These are phyloP conservation scores for Cystobasidium tubakii DNA, from an alignment of 768 basidiomycete genomes.

Conservation along the genomic window DNA sequence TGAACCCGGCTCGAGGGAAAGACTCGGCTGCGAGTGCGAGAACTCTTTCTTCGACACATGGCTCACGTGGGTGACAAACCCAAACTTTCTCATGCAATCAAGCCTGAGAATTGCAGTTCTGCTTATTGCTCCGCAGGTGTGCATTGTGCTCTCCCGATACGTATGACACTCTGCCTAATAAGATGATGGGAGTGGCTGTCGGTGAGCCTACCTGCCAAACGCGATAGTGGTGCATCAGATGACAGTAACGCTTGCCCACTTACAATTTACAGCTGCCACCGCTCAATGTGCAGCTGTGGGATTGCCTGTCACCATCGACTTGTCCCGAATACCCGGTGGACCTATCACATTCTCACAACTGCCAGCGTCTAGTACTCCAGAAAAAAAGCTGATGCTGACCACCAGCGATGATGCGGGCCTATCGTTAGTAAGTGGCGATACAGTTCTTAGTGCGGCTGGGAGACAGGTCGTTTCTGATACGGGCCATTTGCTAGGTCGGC, in stretches of 20 bases:
- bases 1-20: neutral
- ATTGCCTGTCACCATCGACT: constrained; percentile 2
- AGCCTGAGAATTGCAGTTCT: no score
- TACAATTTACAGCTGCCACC: neutral
- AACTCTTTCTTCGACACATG: neutral
- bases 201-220: no score
- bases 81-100: no score
- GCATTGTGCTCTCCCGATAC: neutral
- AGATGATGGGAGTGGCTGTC: neutral
- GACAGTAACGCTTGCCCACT: no score
- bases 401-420: no score
- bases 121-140: neutral
- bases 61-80: neutral
- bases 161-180: neutral
- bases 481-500: no score
- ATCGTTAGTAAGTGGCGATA: no score
- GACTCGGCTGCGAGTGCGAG: constrained; percentile 4
- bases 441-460: no score
- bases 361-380: neutral
- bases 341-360: neutral
- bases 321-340: neutral
- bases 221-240: no score
- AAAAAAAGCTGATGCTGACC: no score
- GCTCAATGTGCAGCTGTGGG: neutral
- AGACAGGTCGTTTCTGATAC: no score